Conservation (phyloP, 164 flowering plant species). For the Pachysandra terminalis region DNA sequence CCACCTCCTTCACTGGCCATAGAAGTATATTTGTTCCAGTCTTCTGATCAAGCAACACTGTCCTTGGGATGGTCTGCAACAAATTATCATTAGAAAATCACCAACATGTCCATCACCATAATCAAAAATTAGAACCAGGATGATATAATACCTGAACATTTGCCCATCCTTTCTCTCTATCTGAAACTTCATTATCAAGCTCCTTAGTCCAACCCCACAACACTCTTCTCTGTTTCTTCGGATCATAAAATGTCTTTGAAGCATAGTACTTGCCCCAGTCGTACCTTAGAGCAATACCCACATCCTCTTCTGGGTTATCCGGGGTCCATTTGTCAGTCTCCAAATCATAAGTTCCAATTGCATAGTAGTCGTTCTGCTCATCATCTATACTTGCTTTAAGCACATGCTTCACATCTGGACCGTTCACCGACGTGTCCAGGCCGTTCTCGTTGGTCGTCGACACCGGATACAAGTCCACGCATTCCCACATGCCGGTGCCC, state of each 20-base stretch:
- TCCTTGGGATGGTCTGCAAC: slow-evolving; percentile 67
- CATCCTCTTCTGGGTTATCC: slow-evolving; percentile 55
- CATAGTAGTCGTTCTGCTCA: slow-evolving; percentile 60
- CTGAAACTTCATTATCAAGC: slow-evolving; percentile 58
- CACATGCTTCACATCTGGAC: slow-evolving; percentile 64
- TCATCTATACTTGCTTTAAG: slow-evolving; percentile 79
- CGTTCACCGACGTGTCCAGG: slow-evolving; percentile 59
- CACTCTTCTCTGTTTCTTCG: slow-evolving; percentile 52
- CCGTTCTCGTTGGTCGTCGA: slow-evolving; percentile 39
- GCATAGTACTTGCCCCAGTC: slow-evolving; percentile 87
- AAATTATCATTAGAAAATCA: not conserved
- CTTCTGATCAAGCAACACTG: slow-evolving; percentile 49
- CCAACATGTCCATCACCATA: not conserved
- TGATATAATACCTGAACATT: slow-evolving; percentile 45
- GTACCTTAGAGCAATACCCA: slow-evolving; percentile 63
- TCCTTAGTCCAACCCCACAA: slow-evolving; percentile 87
- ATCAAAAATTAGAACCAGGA: not conserved
- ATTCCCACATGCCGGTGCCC: slow-evolving; percentile 94
- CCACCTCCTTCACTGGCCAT: slow-evolving; percentile 84
- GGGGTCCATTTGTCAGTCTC: slow-evolving; percentile 50
- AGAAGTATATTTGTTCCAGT: slow-evolving; percentile 64
- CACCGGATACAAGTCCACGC: slow-evolving; percentile 84
- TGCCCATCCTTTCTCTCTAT: slow-evolving; percentile 69
- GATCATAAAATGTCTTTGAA: slow-evolving; percentile 80
- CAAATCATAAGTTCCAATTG: slow-evolving; percentile 60